phyloP scores from a whole-genome alignment of 352 stramenopile genomes.

The Phytophthora multivora region DNA sequence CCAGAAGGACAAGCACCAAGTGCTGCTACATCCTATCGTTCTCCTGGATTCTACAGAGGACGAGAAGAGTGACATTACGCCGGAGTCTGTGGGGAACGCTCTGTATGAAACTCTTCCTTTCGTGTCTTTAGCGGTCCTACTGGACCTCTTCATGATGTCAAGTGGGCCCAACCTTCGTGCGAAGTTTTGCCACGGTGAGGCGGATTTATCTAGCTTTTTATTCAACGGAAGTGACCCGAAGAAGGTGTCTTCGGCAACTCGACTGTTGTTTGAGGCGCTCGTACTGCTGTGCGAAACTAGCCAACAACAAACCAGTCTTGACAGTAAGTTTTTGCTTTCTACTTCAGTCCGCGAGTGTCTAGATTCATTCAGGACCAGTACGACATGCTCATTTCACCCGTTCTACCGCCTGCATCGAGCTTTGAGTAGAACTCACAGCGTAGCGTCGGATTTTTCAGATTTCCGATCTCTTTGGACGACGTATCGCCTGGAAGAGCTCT shows the following conservation, averaged over 20 bases:
- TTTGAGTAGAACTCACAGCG: conserved; percentile 6
- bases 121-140: conserved; percentile 43
- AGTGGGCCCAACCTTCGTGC: conserved; percentile 65
- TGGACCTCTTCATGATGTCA: conserved; percentile 85
- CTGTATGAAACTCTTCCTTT: conserved; percentile 56
- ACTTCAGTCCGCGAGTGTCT: conserved; percentile 1
- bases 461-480: conserved; percentile 30
- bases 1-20: conserved; percentile 78
- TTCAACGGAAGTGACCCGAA: not conserved
- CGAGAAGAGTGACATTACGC: not conserved
- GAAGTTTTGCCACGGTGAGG: conserved; percentile 77
- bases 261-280: conserved; percentile 44
- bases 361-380: conserved; percentile 21
- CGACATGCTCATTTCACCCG: conserved; percentile 61
- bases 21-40: conserved; percentile 56
- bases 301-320: not conserved
- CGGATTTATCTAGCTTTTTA: conserved; percentile 41
- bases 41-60: conserved; percentile 13
- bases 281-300: conserved; percentile 30
- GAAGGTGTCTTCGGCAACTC: conserved; percentile 33
- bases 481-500: conserved; percentile 22
- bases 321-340: not conserved
- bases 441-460: conserved; percentile 25
- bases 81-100: conserved; percentile 29
- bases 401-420: conserved; percentile 52